Base-by-base conservation (phyloP, 441 rosid genomes). In the Erysimum pusillum region DNA sequence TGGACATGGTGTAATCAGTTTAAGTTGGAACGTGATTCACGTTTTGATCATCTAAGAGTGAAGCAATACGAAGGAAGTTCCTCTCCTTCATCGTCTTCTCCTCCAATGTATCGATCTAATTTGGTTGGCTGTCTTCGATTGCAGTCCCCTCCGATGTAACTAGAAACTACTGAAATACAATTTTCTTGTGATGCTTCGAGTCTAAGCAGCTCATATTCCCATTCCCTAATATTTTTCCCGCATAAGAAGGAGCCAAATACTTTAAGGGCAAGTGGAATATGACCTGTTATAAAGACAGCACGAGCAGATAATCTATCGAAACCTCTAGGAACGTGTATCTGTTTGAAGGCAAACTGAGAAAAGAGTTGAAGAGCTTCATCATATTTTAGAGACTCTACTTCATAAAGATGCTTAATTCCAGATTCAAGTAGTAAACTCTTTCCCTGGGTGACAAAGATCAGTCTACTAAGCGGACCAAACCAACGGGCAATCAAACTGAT, bases 191-290 rank as follows among this genome's bases (percentile, higher is more conserved):
- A 13, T 25, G 60, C 17, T 54, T 54, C 60, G 17, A 54, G 17
- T 54, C 60, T 28, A 28, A 20, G 12, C 36, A 54, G 17, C 60
- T 54, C 60, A 28, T 0, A 13, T 54, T 54, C 60, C 60, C 60
- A 54, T 54, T 54, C 17, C 2, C 7, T 28, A 9, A 12, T 54
- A 36, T 25, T 1, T 28, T 54, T 54, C 36, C 10, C 60, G 17
- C 5, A 28, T 54, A 28, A 28, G 17, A 12, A 54, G 8, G 36
- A 25, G 17, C 60, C 60, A 13, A 54, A 13, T 2, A 28, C 60
- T 52, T 52, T 52, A 52, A 52, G 32, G 6, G 57, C 57, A 5
- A 52, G 57, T 52, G 57, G 57, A 52, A 52, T 52, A 22, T 12
- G 57, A 52, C 57, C 57, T 9, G 57, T 11, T 20, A 52, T 52